Percentiles rank a stretch among this genome's conserved stretches.
phyloP scores from a whole-genome alignment of 495 filamentous ascomycete species.

The Platismatia glauca region DNA sequence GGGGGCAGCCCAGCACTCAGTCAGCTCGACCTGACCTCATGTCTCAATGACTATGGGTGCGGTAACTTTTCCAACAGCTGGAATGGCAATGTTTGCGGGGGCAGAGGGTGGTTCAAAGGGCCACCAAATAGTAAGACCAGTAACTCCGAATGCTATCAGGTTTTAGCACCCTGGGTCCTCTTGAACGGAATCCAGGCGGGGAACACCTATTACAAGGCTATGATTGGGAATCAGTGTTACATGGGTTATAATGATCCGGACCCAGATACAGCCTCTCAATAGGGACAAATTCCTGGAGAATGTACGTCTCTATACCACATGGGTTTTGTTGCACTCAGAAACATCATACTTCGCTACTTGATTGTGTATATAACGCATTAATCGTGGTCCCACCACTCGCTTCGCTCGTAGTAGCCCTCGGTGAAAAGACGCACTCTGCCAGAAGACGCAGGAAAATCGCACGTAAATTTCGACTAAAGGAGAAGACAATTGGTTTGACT shows the following conservation, averaged over 20 bases:
- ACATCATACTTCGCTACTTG: background rate
- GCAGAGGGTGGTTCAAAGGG: conserved; percentile 7
- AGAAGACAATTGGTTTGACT: too few relatives aligned
- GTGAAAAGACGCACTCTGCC: too few relatives aligned
- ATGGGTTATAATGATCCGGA: background rate
- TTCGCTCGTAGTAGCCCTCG: too few relatives aligned
- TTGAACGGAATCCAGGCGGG: background rate
- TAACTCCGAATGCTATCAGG: background rate
- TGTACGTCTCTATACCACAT: background rate
- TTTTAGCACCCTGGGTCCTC: background rate
- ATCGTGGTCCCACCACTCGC: too few relatives aligned
- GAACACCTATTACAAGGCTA: background rate
- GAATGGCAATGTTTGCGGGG: background rate
- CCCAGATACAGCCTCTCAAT: background rate
- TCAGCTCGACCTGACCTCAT: background rate
- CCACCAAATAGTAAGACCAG: background rate
- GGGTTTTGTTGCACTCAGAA: background rate
- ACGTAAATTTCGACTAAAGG: too few relatives aligned
- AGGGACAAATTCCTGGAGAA: background rate
- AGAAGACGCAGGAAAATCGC: too few relatives aligned
- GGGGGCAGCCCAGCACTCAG: background rate
- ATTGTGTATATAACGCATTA: background rate
- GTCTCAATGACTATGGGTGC: conserved; percentile 1
- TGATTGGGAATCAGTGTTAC: background rate
- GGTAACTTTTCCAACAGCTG: conserved; percentile 1